Conservation (phyloP, 768 basidiomycete species). For the Clitopilus passeckerianus region DNA sequence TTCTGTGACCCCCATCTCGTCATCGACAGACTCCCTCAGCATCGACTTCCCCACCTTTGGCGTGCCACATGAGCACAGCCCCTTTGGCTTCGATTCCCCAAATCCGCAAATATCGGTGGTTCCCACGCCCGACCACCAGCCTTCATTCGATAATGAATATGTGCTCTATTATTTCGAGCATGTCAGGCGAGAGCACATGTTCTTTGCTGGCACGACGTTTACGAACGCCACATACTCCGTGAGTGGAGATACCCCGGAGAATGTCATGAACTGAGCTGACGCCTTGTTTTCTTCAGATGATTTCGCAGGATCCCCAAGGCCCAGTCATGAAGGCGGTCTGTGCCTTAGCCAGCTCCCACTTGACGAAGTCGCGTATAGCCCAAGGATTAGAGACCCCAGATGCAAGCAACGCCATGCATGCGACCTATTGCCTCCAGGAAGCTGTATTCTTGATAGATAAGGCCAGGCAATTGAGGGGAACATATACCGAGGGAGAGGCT, state of each 20-base stretch:
- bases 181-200: constrained; percentile 61
- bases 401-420: constrained; percentile 48
- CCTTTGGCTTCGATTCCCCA: constrained; percentile 24
- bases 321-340: constrained; percentile 70
- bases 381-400: constrained; percentile 57
- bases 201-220: constrained; percentile 58
- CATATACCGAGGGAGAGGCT: constrained; percentile 64
- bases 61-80: constrained; percentile 22
- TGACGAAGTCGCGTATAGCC: constrained; percentile 54
- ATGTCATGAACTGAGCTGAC: neutral
- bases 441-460: constrained; percentile 58
- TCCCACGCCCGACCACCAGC: constrained; percentile 29
- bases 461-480: constrained; percentile 47
- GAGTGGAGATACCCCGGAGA: constrained; percentile 19
- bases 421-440: constrained; percentile 63
- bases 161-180: constrained; percentile 74
- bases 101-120: constrained; percentile 9
- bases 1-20: constrained; percentile 18
- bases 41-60: constrained; percentile 28
- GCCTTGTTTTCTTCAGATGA: constrained; percentile 29
- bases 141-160: constrained; percentile 42
- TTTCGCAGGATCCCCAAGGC: constrained; percentile 63
- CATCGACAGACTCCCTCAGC: constrained; percentile 17
- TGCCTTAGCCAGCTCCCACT: constrained; percentile 71
- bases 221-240: constrained; percentile 65